phyloP scores from a whole-genome alignment of 169 alveolate species.

The Cyclospora cayetanensis region DNA sequence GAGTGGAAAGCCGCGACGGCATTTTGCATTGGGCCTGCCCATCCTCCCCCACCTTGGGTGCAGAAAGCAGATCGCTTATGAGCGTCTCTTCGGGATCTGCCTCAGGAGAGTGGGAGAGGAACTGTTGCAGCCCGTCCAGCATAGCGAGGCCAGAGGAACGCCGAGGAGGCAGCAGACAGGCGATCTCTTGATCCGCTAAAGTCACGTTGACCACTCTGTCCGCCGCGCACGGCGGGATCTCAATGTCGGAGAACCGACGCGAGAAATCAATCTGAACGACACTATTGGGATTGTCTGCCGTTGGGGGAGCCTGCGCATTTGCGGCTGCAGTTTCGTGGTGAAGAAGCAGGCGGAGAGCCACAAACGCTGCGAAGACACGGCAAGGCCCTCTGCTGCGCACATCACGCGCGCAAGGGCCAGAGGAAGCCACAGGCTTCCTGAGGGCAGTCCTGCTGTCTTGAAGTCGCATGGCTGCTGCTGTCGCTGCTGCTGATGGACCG shows the following conservation, averaged over 20 bases:
- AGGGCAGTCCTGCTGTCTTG: no score
- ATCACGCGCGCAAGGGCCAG: no score
- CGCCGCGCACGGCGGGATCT: conserved; percentile 17
- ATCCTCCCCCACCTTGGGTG: neutral
- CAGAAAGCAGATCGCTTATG: no score
- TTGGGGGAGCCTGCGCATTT: no score
- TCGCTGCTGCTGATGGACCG: conserved; percentile 7
- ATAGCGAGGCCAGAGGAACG: neutral
- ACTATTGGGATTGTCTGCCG: conserved; percentile 29
- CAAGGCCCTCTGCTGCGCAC: no score
- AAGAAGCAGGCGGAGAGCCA: no score
- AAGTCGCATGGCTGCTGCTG: no score
- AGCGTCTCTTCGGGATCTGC: conserved; percentile 20
- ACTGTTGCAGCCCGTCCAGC: conserved; percentile 42
- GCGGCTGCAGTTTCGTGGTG: no score
- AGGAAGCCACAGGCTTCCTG: no score
- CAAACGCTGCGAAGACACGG: no score
- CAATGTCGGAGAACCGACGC: neutral
- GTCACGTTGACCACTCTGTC: neutral
- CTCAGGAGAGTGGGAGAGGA: conserved; percentile 29
- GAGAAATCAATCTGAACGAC: conserved; percentile 41
- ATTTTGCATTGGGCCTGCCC: neutral
- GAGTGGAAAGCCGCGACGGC: conserved; percentile 21
- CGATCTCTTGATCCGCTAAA: conserved; percentile 36
- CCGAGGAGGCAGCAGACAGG: conserved; percentile 39